Conservation (phyloP, 2,329 filamentous ascomycete species). For the Blastomyces silverae region DNA sequence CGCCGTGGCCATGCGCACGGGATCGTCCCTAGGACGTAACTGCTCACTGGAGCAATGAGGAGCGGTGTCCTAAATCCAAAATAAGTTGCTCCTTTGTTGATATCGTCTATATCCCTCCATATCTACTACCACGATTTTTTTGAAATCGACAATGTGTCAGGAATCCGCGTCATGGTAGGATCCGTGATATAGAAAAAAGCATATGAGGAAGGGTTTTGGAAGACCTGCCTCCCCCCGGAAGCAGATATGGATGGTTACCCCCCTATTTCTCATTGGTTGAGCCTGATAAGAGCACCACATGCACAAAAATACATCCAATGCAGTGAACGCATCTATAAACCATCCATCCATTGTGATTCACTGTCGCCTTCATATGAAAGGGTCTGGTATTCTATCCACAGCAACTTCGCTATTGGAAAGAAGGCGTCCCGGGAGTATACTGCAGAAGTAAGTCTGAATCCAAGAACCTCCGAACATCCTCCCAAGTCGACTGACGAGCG, state of each 20-base stretch:
- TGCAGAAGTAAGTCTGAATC: neutral
- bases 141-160: neutral
- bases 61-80: neutral
- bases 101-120: neutral
- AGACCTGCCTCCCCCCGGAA: neutral
- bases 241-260: neutral
- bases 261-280: neutral
- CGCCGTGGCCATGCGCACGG: neutral
- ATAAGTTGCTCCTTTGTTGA: neutral
- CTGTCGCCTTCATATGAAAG: neutral
- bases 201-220: neutral
- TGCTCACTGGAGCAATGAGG: neutral
- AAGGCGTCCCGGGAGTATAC: neutral
- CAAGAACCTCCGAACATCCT: neutral
- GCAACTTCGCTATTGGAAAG: neutral
- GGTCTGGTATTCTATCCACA: neutral
- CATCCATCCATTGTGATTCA: neutral
- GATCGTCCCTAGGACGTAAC: neutral
- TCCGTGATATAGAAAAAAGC: neutral
- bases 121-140: neutral
- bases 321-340: neutral
- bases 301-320: neutral
- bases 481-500: neutral
- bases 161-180: neutral
- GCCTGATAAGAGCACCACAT: neutral